phyloP scores from a whole-genome alignment of 179 eudicot species.

The Monotropa hypopitys region DNA sequence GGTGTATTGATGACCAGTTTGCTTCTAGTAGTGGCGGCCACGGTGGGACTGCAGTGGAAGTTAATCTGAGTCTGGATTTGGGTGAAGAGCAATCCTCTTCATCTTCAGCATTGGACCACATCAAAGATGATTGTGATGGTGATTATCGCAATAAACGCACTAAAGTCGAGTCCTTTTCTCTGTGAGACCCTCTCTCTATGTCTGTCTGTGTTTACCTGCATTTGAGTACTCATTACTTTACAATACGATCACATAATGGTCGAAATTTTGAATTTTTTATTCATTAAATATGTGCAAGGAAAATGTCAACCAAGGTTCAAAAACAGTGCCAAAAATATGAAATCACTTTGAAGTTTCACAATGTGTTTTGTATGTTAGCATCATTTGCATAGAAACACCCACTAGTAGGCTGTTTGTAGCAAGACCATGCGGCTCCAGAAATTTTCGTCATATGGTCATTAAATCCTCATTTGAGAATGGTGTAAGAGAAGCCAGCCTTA shows the following conservation, averaged over 20 bases:
- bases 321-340: not conserved
- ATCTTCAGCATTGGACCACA: slow-evolving; percentile 4
- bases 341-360: not conserved
- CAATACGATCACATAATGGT: not conserved
- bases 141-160: slow-evolving; percentile 38
- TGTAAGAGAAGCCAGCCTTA: not conserved
- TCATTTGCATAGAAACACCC: not conserved
- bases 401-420: not conserved
- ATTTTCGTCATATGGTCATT: not conserved
- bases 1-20: not conserved
- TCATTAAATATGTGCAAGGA: not conserved
- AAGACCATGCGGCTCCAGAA: not conserved
- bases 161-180: slow-evolving; percentile 29
- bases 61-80: slow-evolving; percentile 27
- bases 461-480: not conserved
- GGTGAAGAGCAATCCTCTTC: slow-evolving; percentile 23
- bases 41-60: slow-evolving; percentile 8
- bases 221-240: not conserved
- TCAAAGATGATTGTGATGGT: slow-evolving; percentile 14
- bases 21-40: not conserved
- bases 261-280: not conserved
- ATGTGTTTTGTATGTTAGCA: not conserved
- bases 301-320: not conserved
- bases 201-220: not conserved
- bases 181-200: slow-evolving; percentile 16